phyloP scores from a whole-genome alignment of 1,284 basidiomycete genomes.

The Rhodotorula sp. region DNA sequence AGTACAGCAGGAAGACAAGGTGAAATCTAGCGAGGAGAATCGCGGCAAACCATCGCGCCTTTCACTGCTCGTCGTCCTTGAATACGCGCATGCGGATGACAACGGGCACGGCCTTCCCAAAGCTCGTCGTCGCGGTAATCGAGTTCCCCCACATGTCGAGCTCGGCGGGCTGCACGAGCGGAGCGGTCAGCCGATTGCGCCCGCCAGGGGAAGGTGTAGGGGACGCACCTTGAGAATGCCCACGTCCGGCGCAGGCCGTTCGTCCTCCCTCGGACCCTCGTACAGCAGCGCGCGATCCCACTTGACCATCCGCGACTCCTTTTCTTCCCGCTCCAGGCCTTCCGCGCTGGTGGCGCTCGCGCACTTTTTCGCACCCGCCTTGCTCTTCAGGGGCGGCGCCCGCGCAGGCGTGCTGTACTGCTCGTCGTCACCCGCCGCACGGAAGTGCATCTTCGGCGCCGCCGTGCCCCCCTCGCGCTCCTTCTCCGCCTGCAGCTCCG shows the following conservation, averaged over 20 bases:
- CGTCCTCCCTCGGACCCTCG: constrained; percentile 20
- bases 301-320: constrained; percentile 10
- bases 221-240: constrained; percentile 35
- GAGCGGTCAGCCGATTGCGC: neutral
- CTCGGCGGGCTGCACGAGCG: constrained; percentile 1
- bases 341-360: neutral
- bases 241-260: neutral
- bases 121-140: constrained; percentile 11
- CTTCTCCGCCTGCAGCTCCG: constrained; percentile 9
- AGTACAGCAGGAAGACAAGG: neutral
- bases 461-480: neutral
- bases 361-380: constrained; percentile 14
- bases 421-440: constrained; percentile 44
- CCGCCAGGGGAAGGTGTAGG: neutral
- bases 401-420: constrained; percentile 38
- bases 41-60: neutral
- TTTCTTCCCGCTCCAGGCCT: neutral
- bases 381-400: neutral
- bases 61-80: constrained; percentile 38
- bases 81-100: constrained; percentile 42
- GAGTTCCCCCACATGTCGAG: constrained; percentile 44
- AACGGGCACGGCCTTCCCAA: constrained; percentile 32
- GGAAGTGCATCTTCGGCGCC: constrained; percentile 29
- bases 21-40: neutral
- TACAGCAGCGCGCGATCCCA: constrained; percentile 42